phyloP scores from a whole-genome alignment of 176 grass and related monocot genomes.

The Puccinellia tenuiflora region DNA sequence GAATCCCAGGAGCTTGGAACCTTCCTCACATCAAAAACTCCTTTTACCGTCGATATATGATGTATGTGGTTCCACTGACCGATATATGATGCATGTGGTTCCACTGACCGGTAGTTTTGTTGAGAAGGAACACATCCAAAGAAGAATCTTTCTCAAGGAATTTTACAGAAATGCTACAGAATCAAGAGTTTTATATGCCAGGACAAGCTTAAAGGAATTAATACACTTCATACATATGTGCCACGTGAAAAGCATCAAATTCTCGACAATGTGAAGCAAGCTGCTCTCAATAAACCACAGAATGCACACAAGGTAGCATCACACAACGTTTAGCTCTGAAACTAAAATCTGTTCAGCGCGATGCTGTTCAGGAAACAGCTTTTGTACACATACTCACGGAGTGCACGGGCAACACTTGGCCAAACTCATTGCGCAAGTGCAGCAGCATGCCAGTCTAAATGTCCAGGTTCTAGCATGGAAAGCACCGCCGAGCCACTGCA shows the following conservation, averaged over 20 bases:
- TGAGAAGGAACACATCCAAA: not conserved
- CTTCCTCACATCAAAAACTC: not conserved
- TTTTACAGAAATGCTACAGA: not conserved
- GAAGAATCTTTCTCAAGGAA: slow-evolving; percentile 1
- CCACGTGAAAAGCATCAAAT: not conserved
- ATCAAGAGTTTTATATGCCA: not conserved
- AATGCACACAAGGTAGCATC: not conserved
- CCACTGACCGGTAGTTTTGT: not conserved
- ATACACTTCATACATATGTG: slow-evolving; percentile 20
- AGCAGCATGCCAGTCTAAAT: not conserved
- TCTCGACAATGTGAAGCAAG: slow-evolving; percentile 14
- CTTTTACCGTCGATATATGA: not conserved
- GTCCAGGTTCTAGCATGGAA: slow-evolving; percentile 16
- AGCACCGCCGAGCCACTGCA: not conserved
- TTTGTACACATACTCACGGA: not conserved
- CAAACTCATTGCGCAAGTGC: not conserved
- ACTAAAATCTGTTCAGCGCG: slow-evolving; percentile 20
- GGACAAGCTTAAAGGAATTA: not conserved
- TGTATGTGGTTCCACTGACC: not conserved
- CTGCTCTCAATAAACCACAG: slow-evolving; percentile 7
- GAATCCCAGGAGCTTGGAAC: not conserved
- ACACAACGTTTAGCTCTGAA: slow-evolving; percentile 31
- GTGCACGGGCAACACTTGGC: slow-evolving; percentile 13
- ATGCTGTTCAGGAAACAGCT: slow-evolving; percentile 4
- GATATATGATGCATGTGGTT: not conserved